phyloP scores from a whole-genome alignment of 129 eudicot genomes.

The Tagetes erecta region DNA sequence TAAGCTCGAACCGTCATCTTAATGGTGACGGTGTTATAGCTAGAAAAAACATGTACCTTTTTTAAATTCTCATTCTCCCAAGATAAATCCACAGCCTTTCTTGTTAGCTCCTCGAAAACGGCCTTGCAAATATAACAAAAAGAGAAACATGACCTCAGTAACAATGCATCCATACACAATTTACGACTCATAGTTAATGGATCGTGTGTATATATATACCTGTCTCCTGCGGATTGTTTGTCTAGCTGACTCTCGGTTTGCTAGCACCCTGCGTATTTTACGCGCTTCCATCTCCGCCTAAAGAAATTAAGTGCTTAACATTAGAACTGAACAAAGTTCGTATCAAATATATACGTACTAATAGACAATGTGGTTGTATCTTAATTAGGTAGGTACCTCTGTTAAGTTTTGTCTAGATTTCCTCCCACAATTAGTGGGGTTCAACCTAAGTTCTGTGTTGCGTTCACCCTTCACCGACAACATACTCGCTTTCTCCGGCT shows the following conservation, averaged over 20 bases:
- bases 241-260: constrained; percentile 87
- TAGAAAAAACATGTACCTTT: constrained; percentile 38
- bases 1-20: neutral
- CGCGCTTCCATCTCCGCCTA: constrained; percentile 72
- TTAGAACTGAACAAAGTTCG: neutral
- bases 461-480: constrained; percentile 29
- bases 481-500: neutral
- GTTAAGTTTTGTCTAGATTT: constrained; percentile 48
- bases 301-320: neutral
- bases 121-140: constrained; percentile 46
- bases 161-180: neutral
- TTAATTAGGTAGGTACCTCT: constrained; percentile 28
- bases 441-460: constrained; percentile 34
- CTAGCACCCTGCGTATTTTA: constrained; percentile 68
- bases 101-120: constrained; percentile 53
- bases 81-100: constrained; percentile 65
- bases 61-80: constrained; percentile 73
- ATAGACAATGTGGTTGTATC: too few species aligned
- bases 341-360: too few species aligned
- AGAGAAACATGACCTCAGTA: neutral
- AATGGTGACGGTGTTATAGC: neutral
- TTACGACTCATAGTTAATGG: too few species aligned
- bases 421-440: constrained; percentile 25
- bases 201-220: constrained; percentile 32
- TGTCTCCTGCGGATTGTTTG: constrained; percentile 77